phyloP scores from a whole-genome alignment of 2,329 filamentous ascomycete species.

The Cercospora zeina region DNA sequence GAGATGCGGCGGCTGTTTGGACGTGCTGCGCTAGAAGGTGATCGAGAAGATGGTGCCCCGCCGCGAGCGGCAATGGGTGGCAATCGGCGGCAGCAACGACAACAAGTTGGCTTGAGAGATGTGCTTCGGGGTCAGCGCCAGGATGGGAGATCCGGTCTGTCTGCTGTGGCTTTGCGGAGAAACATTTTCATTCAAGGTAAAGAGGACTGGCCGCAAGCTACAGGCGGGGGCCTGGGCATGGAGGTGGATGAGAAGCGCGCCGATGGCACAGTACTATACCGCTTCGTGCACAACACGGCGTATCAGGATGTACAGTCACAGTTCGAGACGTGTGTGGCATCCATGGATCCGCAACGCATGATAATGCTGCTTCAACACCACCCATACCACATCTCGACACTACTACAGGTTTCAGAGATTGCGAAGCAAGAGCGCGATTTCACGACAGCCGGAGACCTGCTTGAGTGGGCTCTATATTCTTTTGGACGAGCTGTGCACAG shows the following conservation, averaged over 20 bases:
- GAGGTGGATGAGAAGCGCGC: slow-evolving; percentile 58
- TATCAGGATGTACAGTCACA: slow-evolving; percentile 74
- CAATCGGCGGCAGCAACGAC: slow-evolving; percentile 43
- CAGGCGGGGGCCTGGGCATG: slow-evolving; percentile 83
- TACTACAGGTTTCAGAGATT: slow-evolving; percentile 91
- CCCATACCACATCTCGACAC: slow-evolving; percentile 87
- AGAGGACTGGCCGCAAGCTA: slow-evolving; percentile 79
- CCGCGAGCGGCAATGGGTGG: slow-evolving; percentile 31
- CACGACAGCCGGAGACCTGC: slow-evolving; percentile 78
- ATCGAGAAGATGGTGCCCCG: slow-evolving; percentile 53
- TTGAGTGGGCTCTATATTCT: slow-evolving; percentile 87
- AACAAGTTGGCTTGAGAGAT: slow-evolving; percentile 60
- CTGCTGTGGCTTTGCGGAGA: slow-evolving; percentile 69
- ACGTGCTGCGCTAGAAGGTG: slow-evolving; percentile 60
- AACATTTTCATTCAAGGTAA: slow-evolving; percentile 86
- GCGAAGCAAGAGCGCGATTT: slow-evolving; percentile 90
- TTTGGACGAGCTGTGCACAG: slow-evolving; percentile 88
- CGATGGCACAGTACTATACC: slow-evolving; percentile 69
- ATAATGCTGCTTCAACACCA: slow-evolving; percentile 71
- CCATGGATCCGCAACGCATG: slow-evolving; percentile 80
- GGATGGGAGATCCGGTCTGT: slow-evolving; percentile 63
- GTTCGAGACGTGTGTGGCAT: slow-evolving; percentile 78
- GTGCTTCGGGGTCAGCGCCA: slow-evolving; percentile 55
- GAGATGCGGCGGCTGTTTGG: slow-evolving; percentile 84
- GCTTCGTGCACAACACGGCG: slow-evolving; percentile 69